Percentiles rank a stretch among this genome's conserved stretches.
phyloP scores from a whole-genome alignment of 2,329 filamentous ascomycete species.

The Ophiocordyceps camponoti-saundersi region DNA sequence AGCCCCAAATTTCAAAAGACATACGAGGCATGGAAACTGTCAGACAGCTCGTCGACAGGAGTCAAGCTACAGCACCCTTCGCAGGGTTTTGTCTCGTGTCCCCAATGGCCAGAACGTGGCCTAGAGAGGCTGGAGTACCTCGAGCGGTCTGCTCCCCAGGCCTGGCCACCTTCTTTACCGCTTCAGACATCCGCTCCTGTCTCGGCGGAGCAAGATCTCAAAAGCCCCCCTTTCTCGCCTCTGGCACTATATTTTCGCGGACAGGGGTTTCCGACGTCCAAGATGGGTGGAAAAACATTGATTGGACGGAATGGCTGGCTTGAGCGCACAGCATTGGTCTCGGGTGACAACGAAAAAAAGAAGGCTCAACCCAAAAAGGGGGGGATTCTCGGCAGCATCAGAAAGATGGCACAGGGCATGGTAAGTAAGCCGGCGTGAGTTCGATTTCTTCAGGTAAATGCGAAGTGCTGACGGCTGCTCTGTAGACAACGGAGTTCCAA shows the following conservation, averaged over 20 bases:
- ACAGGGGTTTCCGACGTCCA: conserved; percentile 18
- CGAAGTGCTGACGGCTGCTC: background rate
- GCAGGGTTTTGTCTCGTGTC: too few relatives aligned
- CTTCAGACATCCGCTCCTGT: background rate
- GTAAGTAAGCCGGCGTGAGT: conserved; percentile 18
- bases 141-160: background rate
- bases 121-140: background rate
- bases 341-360: conserved; percentile 6
- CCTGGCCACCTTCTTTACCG: background rate
- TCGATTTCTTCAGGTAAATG: background rate
- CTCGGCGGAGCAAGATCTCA: background rate
- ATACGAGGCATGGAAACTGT: background rate
- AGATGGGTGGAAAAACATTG: conserved; percentile 30
- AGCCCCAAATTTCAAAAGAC: background rate
- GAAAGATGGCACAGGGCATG: conserved; percentile 36
- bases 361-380: conserved; percentile 18
- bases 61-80: too few relatives aligned
- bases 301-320: conserved; percentile 41
- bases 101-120: background rate
- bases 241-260: conserved; percentile 24
- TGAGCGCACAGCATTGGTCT: conserved; percentile 20
- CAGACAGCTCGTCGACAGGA: too few relatives aligned
- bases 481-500: conserved; percentile 17
- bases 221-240: conserved; percentile 21
- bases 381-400: conserved; percentile 27